Percentiles rank a stretch among this genome's conserved stretches.
Evolutionary conservation across 192 early-diverging fungal species (phyloP).

Genomic region (Spizellomyces sp.): DNA sequence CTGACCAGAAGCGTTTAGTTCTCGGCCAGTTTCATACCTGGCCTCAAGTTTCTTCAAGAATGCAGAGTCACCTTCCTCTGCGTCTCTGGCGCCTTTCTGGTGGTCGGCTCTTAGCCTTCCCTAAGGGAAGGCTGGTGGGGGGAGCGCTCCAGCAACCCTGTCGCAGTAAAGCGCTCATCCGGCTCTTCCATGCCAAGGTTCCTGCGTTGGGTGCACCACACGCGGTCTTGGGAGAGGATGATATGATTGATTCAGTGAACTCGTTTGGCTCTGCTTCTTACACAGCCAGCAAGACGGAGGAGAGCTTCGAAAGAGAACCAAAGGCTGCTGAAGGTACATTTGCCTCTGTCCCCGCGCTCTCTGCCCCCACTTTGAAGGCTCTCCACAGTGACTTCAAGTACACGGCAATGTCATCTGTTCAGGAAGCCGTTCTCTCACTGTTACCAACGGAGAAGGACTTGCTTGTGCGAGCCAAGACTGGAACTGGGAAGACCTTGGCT

Average conservation of each 20-base stretch:
- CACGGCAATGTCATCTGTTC: conserved; percentile 79
- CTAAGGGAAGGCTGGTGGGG: no score
- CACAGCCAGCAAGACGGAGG: neutral
- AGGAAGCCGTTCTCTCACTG: conserved; percentile 74
- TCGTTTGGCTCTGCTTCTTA: neutral
- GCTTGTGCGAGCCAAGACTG: conserved; percentile 95
- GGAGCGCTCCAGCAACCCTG: no score
- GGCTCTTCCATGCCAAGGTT: no score
- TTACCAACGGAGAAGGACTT: conserved; percentile 73
- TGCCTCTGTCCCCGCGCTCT: conserved; percentile 19
- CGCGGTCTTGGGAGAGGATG: conserved; percentile 21
- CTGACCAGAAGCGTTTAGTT: no score
- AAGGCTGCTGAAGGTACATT: conserved; percentile 9
- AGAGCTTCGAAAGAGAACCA: neutral
- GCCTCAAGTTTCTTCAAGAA: no score
- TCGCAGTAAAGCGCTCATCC: no score
- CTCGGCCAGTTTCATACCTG: no score
- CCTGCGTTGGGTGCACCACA: neutral
- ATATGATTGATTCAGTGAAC: conserved; percentile 20
- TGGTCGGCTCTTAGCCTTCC: no score
- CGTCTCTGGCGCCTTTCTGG: no score
- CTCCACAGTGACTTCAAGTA: conserved; percentile 65
- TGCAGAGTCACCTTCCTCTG: no score
- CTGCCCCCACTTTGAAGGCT: conserved; percentile 18
- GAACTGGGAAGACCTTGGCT: conserved; percentile 96